Evolutionary conservation across 202 grass and related monocot species (phyloP), one percentile per base, ranked within the genome.

Genomic region (Bolboschoenoplectus hybrid): DNA sequence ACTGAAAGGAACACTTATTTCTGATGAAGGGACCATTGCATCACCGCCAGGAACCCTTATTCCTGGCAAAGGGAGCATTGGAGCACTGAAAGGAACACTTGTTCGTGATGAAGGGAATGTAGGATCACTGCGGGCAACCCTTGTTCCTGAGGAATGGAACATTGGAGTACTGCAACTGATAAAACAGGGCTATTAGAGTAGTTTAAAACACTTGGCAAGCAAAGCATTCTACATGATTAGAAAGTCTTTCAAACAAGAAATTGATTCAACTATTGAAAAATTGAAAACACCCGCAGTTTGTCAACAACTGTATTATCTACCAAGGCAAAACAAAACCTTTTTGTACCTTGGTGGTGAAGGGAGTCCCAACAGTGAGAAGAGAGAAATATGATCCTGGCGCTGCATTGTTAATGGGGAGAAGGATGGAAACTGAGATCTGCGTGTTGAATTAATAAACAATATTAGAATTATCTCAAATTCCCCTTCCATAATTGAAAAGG

Each of bases 281-380:
- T 9, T 69, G 14, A 47, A 73, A 10, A 49, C 69, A 73, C 17
- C 26, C 47, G 43, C 43, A 49, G 17, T 19, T 71, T 40, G 49
- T 38, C 49, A 77, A 77, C 10, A 77, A 13, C 47, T 53, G 5
- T 77, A 39, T 56, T 47, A 77, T 55, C 73, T 53, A 36, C 2
- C 26, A 77, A 77, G 9, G 9, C 5, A 53, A 55, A 72, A 78
- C 20, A 78, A 13, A 78, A 17, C 50, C 26, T 4, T n/a, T 78
- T 16, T 79, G 51, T 50, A 79, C 74, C 74, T 79, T 79, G 34
- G 13, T 40, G 34, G 74, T n/a, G 35, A 58, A 79, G 52, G 20
- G 74, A 57, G 34, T 58, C 51, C 74, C 74, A 79, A 79, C 26
- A 57, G 51, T 57, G 74, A 79, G 51, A 79, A 79, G 2, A 79